These are phyloP conservation scores for Dactylella cylindrospora DNA, from an alignment of 2,329 filamentous ascomycete genomes.

Conservation along the genomic window DNA sequence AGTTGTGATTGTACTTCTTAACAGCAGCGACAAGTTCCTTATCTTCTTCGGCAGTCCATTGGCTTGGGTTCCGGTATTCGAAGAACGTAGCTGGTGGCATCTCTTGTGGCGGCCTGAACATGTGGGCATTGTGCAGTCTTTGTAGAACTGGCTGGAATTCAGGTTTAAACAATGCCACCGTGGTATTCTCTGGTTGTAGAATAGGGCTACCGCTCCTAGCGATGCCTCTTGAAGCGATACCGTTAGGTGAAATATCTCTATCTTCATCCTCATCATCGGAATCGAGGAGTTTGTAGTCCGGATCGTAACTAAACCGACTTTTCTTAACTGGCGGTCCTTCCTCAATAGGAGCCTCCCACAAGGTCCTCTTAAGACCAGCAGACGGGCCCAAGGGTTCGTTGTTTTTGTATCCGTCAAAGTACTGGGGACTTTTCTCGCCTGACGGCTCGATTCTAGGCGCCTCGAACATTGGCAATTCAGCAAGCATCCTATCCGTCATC, in stretches of 20 bases:
- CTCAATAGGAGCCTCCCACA: slow-evolving; percentile 60
- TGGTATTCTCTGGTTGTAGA: slow-evolving; percentile 68
- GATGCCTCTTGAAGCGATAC: slow-evolving; percentile 15
- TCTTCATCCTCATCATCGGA: slow-evolving; percentile 64
- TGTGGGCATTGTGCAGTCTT: slow-evolving; percentile 83
- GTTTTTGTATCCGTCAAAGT: slow-evolving; percentile 40
- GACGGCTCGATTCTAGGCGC: slow-evolving; percentile 53
- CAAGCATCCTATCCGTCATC: slow-evolving; percentile 72
- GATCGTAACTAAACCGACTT: slow-evolving; percentile 76
- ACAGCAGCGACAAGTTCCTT: slow-evolving; percentile 83
- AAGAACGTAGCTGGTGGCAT: slow-evolving; percentile 93
- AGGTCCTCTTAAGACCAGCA: slow-evolving; percentile 27
- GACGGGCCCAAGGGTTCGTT: slow-evolving; percentile 34
- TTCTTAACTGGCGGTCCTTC: slow-evolving; percentile 70
- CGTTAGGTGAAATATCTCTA: neutral
- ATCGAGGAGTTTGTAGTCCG: slow-evolving; percentile 55
- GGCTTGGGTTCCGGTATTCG: slow-evolving; percentile 79
- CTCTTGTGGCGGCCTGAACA: slow-evolving; percentile 90
- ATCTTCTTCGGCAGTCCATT: slow-evolving; percentile 88
- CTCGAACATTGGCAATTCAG: slow-evolving; percentile 78
- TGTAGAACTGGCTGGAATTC: slow-evolving; percentile 89
- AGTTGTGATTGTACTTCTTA: slow-evolving; percentile 94
- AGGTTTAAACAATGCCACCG: slow-evolving; percentile 83
- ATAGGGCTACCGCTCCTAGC: slow-evolving; percentile 46
- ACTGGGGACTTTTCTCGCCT: slow-evolving; percentile 6